These are phyloP conservation scores for Scheffersomyces spartinae DNA, from an alignment of 805 yeast genomes.

Conservation along the genomic window DNA sequence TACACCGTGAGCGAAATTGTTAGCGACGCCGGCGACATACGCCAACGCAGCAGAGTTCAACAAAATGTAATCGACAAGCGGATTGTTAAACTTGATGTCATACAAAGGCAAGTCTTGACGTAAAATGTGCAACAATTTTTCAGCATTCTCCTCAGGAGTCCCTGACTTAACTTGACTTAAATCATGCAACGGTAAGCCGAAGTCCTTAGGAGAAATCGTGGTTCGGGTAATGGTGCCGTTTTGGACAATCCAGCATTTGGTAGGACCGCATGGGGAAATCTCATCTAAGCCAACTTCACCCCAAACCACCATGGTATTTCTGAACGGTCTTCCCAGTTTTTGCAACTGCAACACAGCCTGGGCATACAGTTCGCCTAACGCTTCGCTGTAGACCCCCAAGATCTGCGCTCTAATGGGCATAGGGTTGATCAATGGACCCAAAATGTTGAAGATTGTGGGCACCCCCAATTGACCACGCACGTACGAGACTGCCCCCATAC, in stretches of 20 bases:
- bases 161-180: conserved; percentile 65
- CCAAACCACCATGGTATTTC: conserved; percentile 75
- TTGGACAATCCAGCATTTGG: conserved; percentile 68
- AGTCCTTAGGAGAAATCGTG: conserved; percentile 58
- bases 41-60: conserved; percentile 84
- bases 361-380: conserved; percentile 75
- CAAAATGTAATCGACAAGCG: conserved; percentile 81
- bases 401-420: conserved; percentile 70
- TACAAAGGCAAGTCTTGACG: conserved; percentile 35
- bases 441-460: conserved; percentile 86
- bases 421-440: conserved; percentile 93
- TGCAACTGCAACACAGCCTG: conserved; percentile 63
- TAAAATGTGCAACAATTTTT: conserved; percentile 31
- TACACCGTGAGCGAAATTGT: conserved; percentile 70
- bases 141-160: conserved; percentile 81
- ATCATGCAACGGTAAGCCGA: conserved; percentile 67
- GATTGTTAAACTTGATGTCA: conserved; percentile 32
- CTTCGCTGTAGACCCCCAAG: conserved; percentile 78
- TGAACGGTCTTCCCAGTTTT: conserved; percentile 30
- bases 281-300: conserved; percentile 91
- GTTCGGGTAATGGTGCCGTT: conserved; percentile 30
- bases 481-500: conserved; percentile 73
- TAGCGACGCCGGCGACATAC: conserved; percentile 58
- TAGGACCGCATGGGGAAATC: conserved; percentile 77
- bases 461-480: conserved; percentile 73